A percentile compares a stretch with the other conserved stretches of the same genome.
phyloP scores from a whole-genome alignment of 2,329 filamentous ascomycete species.

The Verticillium isaacii region DNA sequence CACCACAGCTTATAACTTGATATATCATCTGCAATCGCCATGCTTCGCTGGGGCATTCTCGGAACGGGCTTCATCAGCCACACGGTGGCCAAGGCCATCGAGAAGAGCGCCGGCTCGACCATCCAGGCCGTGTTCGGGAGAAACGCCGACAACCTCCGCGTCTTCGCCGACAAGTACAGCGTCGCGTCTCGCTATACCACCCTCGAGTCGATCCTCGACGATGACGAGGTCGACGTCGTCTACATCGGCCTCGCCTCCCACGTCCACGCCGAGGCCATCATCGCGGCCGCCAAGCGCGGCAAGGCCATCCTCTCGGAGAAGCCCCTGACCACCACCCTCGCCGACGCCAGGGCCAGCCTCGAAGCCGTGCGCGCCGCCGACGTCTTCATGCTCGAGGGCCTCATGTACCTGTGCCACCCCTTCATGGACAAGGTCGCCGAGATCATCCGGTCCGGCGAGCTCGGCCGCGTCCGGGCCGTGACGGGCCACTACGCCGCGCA shows the following conservation, averaged over 20 bases:
- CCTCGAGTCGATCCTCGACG: conserved; percentile 16
- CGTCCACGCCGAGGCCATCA: conserved; percentile 18
- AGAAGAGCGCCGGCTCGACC: conserved; percentile 9
- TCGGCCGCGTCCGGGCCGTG: conserved; percentile 16
- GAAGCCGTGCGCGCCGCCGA: conserved; percentile 13
- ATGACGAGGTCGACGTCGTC: conserved; percentile 18
- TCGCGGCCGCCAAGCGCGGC: conserved; percentile 16
- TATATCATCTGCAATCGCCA: conserved; percentile 3
- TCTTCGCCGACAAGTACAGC: conserved; percentile 18
- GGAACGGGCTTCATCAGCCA: conserved; percentile 23
- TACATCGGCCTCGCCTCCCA: conserved; percentile 22
- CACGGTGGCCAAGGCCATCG: conserved; percentile 14
- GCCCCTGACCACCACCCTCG: conserved; percentile 19
- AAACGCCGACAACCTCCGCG: conserved; percentile 15
- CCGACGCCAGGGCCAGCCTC: conserved; percentile 17
- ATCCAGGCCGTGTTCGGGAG: conserved; percentile 21
- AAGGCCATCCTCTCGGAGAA: conserved; percentile 22
- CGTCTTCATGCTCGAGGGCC: conserved; percentile 21
- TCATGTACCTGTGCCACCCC: conserved; percentile 22
- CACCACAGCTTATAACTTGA: neutral
- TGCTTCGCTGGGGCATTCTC: conserved; percentile 21
- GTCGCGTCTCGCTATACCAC: conserved; percentile 14
- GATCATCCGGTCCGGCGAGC: conserved; percentile 15
- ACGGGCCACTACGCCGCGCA: conserved; percentile 20
- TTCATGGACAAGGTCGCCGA: conserved; percentile 17